Percentiles rank a stretch among this genome's conserved stretches.
Conservation (phyloP, 352 stramenopile genomes). For the Globisporangium mamillatum region DNA sequence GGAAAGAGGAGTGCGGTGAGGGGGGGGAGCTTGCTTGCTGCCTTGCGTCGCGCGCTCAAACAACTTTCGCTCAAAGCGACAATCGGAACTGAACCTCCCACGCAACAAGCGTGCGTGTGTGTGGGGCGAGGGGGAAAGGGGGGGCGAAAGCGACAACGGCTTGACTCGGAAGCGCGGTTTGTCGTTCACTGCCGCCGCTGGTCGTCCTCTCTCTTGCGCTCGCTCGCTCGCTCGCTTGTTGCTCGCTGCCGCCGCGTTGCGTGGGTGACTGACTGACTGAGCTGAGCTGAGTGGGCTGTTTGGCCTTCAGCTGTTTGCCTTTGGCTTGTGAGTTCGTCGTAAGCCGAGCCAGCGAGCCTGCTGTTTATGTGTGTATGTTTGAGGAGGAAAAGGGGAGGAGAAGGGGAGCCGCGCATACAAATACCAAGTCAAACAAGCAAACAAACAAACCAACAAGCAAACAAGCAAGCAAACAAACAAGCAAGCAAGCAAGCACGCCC, state of each 20-base stretch:
- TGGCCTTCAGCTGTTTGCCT: no score
- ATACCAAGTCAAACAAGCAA: slow-evolving; percentile 8
- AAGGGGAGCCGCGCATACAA: background rate
- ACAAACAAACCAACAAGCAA: background rate
- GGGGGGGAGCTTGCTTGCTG: background rate
- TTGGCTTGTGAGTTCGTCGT: background rate
- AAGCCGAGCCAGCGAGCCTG: background rate
- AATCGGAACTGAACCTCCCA: slow-evolving; percentile 19
- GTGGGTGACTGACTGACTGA: background rate
- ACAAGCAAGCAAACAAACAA: background rate
- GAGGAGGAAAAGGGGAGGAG: background rate
- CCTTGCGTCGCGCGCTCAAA: slow-evolving; percentile 6
- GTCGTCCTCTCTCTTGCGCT: slow-evolving; percentile 16
- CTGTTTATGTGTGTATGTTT: background rate
- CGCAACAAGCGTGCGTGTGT: background rate
- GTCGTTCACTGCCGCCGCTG: background rate
- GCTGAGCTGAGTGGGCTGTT: background rate
- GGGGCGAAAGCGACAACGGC: slow-evolving; percentile 2
- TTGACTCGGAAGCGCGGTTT: background rate
- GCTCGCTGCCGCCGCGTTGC: background rate
- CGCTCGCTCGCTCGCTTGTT: slow-evolving; percentile 3
- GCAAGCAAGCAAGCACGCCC: background rate
- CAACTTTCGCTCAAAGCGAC: slow-evolving; percentile 13
- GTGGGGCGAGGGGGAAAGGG: slow-evolving; percentile 2
- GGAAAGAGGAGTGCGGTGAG: background rate